Evolutionary conservation across 257 asterid species (phyloP), one percentile per base, ranked within the genome.

Genomic region (Nicotiana sylvestris): DNA sequence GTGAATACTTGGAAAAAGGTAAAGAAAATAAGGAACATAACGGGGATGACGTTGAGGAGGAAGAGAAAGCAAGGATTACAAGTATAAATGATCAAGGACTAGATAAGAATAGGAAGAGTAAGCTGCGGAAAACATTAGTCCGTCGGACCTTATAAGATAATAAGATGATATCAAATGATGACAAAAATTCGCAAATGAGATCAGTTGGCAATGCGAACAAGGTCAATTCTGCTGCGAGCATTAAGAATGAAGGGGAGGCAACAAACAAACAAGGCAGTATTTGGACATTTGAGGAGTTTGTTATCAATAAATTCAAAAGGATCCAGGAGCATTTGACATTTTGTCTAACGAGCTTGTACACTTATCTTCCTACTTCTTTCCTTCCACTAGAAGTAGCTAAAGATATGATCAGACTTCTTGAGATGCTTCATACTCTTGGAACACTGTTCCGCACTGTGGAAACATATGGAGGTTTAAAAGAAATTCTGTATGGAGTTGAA

Each of bases 261-360:
- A 25, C 16, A 70, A 70, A 2, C n/a, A 21, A 70, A 2, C 35
- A n/a, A n/a, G 35, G 5, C 11, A 10, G 30, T n/a, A 39, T 57
- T 18, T 80, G 29, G 87, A 83, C 90, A 60, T 91, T 83, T 64
- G 86, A 91, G 87, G 90, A 91, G 35, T 91, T 88, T 33, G 72
- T 91, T 6, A 46, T 16, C 0, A 78, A 84, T 35, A 61, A 25
- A 56, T 74, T 83, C 68, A 25, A 33, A 10, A 6, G n/a, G 33
- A 70, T 43, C 33, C 65, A 70, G 37, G 5, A 64, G 51, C 76
- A 56, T 39, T 64, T 91, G 7, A 68, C 77, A 64, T 6, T 35
- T 37, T 86, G 86, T 57, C 79, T 82, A 4, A 77, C 77, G 1
- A 91, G 89, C 82, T 60, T 91, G 81, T 85, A 39, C 83, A 82